Evolutionary conservation across 495 filamentous ascomycete genomes (phyloP).

Genomic region (Hypoxylon fuscum): DNA sequence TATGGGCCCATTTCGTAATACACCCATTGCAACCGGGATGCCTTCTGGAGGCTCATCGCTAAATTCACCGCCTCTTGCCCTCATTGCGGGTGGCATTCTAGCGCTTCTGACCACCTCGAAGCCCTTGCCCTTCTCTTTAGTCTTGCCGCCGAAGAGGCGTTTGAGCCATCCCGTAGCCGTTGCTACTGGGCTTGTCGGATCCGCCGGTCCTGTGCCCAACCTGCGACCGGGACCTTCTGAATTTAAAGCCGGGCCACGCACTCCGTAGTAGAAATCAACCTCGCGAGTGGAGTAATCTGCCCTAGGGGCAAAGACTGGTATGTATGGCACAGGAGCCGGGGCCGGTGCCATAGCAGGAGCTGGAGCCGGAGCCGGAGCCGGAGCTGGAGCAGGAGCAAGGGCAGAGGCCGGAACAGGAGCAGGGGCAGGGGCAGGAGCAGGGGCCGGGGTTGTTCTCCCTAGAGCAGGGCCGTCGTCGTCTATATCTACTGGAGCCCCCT

Average conservation of each 20-base stretch:
- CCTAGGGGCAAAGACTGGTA: constrained; percentile 53
- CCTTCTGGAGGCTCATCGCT: constrained; percentile 63
- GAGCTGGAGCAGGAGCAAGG: constrained; percentile 30
- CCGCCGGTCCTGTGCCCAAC: constrained; percentile 91
- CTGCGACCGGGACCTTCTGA: constrained; percentile 81
- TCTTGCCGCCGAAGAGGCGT: constrained; percentile 78
- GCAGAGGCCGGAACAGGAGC: constrained; percentile 44
- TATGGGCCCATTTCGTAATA: constrained; percentile 64
- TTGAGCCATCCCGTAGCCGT: constrained; percentile 91
- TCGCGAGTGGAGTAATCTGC: constrained; percentile 92
- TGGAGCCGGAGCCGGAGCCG: constrained; percentile 25
- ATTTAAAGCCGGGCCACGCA: constrained; percentile 85
- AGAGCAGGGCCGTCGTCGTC: constrained; percentile 54
- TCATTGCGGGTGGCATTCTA: constrained; percentile 71
- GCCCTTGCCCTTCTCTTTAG: constrained; percentile 89
- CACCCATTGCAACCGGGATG: constrained; percentile 66
- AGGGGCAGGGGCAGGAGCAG: constrained; percentile 26
- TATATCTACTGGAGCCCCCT: constrained; percentile 39
- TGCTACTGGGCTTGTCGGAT: constrained; percentile 89
- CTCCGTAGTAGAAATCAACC: constrained; percentile 93
- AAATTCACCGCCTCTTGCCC: constrained; percentile 60
- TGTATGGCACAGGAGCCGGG: constrained; percentile 41
- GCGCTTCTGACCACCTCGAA: constrained; percentile 95
- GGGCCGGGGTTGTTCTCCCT: constrained; percentile 51
- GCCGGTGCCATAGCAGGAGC: constrained; percentile 3